Percentiles rank a stretch among this genome's conserved stretches.
These are phyloP conservation scores for Lentinus brumalis DNA, from an alignment of 768 basidiomycete species.

Conservation along the genomic window DNA sequence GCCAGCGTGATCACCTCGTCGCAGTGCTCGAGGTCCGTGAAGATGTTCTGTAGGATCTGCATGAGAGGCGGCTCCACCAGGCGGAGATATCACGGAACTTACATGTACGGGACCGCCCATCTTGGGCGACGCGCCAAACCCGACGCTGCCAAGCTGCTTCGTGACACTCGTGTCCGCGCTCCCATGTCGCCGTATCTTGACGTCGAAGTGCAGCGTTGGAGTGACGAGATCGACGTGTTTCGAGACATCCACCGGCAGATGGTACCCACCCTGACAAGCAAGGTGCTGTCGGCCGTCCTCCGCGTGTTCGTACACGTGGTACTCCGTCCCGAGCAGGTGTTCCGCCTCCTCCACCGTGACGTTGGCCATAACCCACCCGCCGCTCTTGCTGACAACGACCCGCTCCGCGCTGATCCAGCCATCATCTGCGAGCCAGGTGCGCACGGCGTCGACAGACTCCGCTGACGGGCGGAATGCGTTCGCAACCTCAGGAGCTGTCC, in stretches of 20 bases:
- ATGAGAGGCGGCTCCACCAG: neutral
- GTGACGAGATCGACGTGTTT: conserved; percentile 67
- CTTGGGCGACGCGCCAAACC: neutral
- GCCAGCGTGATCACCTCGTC: conserved; percentile 30
- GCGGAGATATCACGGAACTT: neutral
- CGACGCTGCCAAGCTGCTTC: conserved; percentile 12
- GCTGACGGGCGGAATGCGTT: conserved; percentile 46
- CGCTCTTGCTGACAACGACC: conserved; percentile 40
- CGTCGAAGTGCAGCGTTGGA: conserved; percentile 70
- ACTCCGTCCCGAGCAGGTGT: conserved; percentile 47
- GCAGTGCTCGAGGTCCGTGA: conserved; percentile 27
- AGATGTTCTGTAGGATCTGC: conserved; percentile 1
- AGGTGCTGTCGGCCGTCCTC: conserved; percentile 53
- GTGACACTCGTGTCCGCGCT: conserved; percentile 10
- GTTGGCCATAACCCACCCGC: conserved; percentile 47
- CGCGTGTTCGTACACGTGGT: conserved; percentile 49
- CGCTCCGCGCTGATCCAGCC: conserved; percentile 42
- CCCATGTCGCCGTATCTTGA: conserved; percentile 41
- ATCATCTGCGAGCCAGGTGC: conserved; percentile 42
- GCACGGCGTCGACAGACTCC: conserved; percentile 44
- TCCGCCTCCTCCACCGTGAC: conserved; percentile 50
- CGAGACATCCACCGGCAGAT: conserved; percentile 59
- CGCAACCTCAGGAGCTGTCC: conserved; percentile 45
- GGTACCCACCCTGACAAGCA: conserved; percentile 60
- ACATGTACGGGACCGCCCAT: neutral